phyloP scores from a whole-genome alignment of 1,139 yeast genomes.

The Diutina neorugosa region DNA sequence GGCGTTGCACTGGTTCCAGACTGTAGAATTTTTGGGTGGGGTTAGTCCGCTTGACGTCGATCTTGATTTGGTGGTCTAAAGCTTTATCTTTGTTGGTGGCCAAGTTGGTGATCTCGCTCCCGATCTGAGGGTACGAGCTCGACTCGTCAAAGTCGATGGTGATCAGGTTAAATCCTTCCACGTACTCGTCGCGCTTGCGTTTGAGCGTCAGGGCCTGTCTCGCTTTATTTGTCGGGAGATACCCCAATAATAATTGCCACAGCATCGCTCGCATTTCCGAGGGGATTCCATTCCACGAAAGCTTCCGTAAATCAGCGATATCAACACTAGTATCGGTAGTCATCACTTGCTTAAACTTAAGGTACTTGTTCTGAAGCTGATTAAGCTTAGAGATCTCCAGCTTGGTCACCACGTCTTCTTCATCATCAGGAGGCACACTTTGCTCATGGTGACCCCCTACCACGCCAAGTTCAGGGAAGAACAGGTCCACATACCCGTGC shows the following conservation, averaged over 20 bases:
- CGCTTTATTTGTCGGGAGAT: conserved; percentile 73
- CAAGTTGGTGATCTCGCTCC: conserved; percentile 23
- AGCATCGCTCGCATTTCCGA: conserved; percentile 65
- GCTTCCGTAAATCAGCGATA: conserved; percentile 49
- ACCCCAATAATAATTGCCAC: conserved; percentile 87
- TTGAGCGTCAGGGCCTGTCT: conserved; percentile 60
- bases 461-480: conserved; percentile 1
- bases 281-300: conserved; percentile 95
- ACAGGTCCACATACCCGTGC: conserved; percentile 1
- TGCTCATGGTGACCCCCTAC: neutral
- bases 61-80: conserved; percentile 91
- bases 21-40: conserved; percentile 72
- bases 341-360: conserved; percentile 55
- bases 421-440: conserved; percentile 5
- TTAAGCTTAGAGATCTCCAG: conserved; percentile 44
- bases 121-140: conserved; percentile 8
- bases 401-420: conserved; percentile 21
- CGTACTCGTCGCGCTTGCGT: conserved; percentile 78
- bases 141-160: conserved; percentile 35
- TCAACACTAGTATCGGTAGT: conserved; percentile 37
- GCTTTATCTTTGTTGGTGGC: conserved; percentile 42
- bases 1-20: conserved; percentile 56
- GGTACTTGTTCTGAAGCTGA: conserved; percentile 47
- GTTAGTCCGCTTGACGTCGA: conserved; percentile 91
- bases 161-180: conserved; percentile 44